Evolutionary conservation across 2,329 filamentous ascomycete genomes (phyloP).

Genomic region (Daldinia sp.): DNA sequence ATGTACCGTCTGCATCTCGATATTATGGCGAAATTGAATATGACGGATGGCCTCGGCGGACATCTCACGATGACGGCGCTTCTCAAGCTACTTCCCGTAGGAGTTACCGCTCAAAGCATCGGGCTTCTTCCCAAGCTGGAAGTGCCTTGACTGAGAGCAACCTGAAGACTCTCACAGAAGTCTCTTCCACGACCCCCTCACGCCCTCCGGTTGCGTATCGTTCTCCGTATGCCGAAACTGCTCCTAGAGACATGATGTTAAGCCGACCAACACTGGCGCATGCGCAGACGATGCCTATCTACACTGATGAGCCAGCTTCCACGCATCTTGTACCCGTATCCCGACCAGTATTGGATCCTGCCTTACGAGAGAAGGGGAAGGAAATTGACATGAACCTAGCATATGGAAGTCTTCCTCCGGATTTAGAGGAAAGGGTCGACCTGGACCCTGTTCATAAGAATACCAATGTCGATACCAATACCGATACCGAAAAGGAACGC

Average conservation of each 20-base stretch:
- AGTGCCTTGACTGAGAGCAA: conserved; percentile 61
- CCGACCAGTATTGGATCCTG: conserved; percentile 53
- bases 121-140: conserved; percentile 46
- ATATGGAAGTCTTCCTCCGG: conserved; percentile 82
- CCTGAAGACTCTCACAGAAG: conserved; percentile 62
- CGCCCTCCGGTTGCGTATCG: conserved; percentile 50
- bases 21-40: conserved; percentile 46
- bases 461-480: too few species aligned
- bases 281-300: conserved; percentile 44
- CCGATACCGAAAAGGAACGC: conserved; percentile 65
- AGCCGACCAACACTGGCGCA: conserved; percentile 50
- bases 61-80: conserved; percentile 47
- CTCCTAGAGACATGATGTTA: conserved; percentile 54
- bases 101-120: conserved; percentile 52
- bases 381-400: conserved; percentile 90
- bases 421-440: conserved; percentile 58
- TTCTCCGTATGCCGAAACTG: conserved; percentile 55
- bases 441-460: conserved; percentile 57
- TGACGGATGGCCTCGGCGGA: conserved; percentile 38
- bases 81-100: conserved; percentile 54
- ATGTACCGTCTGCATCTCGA: conserved; percentile 46
- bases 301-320: conserved; percentile 28
- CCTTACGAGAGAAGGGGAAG: conserved; percentile 47
- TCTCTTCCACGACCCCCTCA: conserved; percentile 59
- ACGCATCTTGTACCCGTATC: conserved; percentile 38